phyloP scores from a whole-genome alignment of 371 early-diverging fungal species.

The Mucor indicus region DNA sequence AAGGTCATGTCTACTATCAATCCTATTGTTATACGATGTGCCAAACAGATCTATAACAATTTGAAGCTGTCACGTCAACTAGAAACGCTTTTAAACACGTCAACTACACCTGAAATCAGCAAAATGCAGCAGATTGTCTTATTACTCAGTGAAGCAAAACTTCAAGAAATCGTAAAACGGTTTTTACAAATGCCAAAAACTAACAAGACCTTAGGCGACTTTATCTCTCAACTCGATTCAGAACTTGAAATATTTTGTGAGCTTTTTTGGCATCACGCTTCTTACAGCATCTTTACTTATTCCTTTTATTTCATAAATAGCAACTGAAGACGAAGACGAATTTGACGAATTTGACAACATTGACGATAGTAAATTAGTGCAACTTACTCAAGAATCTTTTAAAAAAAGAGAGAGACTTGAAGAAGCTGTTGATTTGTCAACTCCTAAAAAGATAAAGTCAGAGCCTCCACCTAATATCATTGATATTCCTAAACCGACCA shows the following conservation, averaged over 20 bases:
- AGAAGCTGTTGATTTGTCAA: too few species aligned
- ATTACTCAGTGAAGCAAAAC: slow-evolving; percentile 5
- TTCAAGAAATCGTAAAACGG: slow-evolving; percentile 12
- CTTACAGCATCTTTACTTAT: background rate
- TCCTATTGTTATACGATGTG: slow-evolving; percentile 12
- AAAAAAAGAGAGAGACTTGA: too few species aligned
- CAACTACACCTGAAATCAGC: slow-evolving; percentile 11
- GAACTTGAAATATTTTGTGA: slow-evolving; percentile 6
- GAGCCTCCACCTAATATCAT: too few species aligned
- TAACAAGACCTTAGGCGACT: slow-evolving; percentile 20
- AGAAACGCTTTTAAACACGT: background rate
- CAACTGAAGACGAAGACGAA: background rate
- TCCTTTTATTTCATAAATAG: background rate
- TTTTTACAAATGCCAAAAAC: slow-evolving; percentile 19
- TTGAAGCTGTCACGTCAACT: slow-evolving; percentile 26
- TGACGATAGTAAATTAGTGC: background rate
- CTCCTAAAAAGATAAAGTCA: too few species aligned
- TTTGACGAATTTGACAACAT: slow-evolving; percentile 3
- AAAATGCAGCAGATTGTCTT: slow-evolving; percentile 26
- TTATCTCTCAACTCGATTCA: slow-evolving; percentile 13
- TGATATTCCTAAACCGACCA: too few species aligned
- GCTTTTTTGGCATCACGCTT: background rate
- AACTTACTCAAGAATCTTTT: background rate
- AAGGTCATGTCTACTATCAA: background rate
- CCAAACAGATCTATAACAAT: slow-evolving; percentile 38